Evolutionary conservation across 2,329 filamentous ascomycete genomes (phyloP), one percentile per base, ranked within the genome.

Genomic region (Trichoderma sp.): DNA sequence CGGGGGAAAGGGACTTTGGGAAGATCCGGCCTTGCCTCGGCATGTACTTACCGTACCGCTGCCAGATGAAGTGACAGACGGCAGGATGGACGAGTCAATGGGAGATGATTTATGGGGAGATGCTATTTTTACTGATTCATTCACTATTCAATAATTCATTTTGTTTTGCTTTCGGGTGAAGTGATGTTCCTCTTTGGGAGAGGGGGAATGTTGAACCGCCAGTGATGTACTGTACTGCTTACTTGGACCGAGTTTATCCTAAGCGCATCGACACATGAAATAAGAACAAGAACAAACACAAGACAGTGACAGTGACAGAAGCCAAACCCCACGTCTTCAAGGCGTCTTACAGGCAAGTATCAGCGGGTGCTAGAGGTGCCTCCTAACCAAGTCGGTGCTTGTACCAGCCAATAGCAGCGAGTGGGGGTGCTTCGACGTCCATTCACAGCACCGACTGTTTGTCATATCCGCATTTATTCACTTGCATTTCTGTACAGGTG

Each of bases 1-100:
- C 68, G 68, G 68, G 38, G 38, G 33, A 71, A 71, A 71, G 68
- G 68, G 68, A 71, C 56, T 59, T 71, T 62, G 33, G 33, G 59
- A n/a, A 18, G 3, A 21, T 45, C 33, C 68, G 68, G 68, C 53
- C 14, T 71, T 71, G 68, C 68, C 68, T 71, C 68, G 68, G 68
- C 56, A 71, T 71, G 59, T 50, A 12, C 53, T 3, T 45, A 64
- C 31, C 12, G 62, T 14, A 64, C 41, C 41, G 41, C 41, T 45
- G 6, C 18, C 41, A 45, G 41, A 3, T 18, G 45, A 12, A 53
- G n/a, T 53, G 45, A 21, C 41, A 50, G n/a, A 16, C 6, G 35
- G 6, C 35, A 38, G 35, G 35, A 8, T 53, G 45, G 45, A 53
- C 45, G 41, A 45, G 38, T 41, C 41, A 53, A 53, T 53, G n/a